These are phyloP conservation scores for Clonostachys chloroleuca DNA, from an alignment of 2,329 filamentous ascomycete genomes.

Conservation along the genomic window DNA sequence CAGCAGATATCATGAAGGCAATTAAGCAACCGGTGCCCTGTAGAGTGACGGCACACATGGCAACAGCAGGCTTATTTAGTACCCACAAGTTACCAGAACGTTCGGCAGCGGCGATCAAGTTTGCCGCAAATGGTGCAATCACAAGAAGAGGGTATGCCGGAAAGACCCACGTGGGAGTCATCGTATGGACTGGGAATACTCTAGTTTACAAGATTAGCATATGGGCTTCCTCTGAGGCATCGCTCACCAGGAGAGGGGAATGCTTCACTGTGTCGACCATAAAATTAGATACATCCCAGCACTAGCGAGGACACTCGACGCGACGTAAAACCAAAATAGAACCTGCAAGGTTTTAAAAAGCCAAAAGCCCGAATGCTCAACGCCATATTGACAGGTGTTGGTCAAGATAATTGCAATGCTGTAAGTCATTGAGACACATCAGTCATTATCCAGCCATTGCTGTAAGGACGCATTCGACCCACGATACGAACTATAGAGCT, in stretches of 20 bases:
- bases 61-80: slow-evolving; percentile 39
- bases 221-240: background rate
- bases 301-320: slow-evolving; percentile 62
- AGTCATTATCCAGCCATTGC: slow-evolving; percentile 8
- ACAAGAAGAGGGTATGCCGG: slow-evolving; percentile 79
- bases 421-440: slow-evolving; percentile 40
- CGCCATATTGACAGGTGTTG: slow-evolving; percentile 74
- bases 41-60: slow-evolving; percentile 41
- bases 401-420: slow-evolving; percentile 74
- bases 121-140: slow-evolving; percentile 67
- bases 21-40: slow-evolving; percentile 54
- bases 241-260: background rate
- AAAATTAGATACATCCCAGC: slow-evolving; percentile 71
- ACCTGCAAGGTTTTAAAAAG: slow-evolving; percentile 55
- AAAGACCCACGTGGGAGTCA: slow-evolving; percentile 89
- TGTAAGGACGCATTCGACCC: slow-evolving; percentile 29
- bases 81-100: slow-evolving; percentile 10
- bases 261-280: slow-evolving; percentile 53
- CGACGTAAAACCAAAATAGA: slow-evolving; percentile 72
- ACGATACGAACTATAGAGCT: slow-evolving; percentile 34
- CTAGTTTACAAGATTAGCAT: slow-evolving; percentile 14
- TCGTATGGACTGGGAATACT: slow-evolving; percentile 65
- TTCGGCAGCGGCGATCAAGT: slow-evolving; percentile 38
- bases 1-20: slow-evolving; percentile 74
- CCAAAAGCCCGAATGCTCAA: slow-evolving; percentile 58